Conservation (phyloP, 179 eudicot species). For the Corrigiola litoralis region DNA sequence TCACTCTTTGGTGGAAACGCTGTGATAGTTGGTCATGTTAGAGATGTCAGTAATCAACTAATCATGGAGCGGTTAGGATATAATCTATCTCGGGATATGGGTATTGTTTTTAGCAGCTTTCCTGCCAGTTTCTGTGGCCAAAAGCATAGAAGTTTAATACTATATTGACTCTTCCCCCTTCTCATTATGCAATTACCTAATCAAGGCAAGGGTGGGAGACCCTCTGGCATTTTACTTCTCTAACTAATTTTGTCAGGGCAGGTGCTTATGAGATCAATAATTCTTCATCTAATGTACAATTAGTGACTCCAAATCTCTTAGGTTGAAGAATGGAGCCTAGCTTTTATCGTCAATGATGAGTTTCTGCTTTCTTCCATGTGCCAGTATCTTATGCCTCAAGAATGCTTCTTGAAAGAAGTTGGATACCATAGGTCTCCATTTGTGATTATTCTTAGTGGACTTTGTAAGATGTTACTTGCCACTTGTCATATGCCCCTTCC, state of each 20-base stretch:
- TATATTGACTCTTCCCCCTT: neutral
- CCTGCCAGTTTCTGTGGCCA: constrained; percentile 12
- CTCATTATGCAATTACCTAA: constrained; percentile 8
- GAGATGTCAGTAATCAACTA: constrained; percentile 8
- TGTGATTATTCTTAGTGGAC: neutral
- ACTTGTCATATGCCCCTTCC: neutral
- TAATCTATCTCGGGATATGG: constrained; percentile 8
- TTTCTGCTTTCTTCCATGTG: neutral
- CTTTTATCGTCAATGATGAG: constrained; percentile 3
- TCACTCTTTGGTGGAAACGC: constrained; percentile 1
- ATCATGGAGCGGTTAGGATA: neutral
- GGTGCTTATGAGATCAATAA: neutral
- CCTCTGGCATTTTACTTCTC: neutral
- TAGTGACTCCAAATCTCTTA: constrained; percentile 8
- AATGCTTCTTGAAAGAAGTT: neutral
- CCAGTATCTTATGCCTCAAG: neutral
- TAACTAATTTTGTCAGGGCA: constrained; percentile 4
- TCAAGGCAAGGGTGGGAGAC: constrained; percentile 3
- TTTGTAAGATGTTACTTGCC: neutral
- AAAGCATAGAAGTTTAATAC: constrained; percentile 3
- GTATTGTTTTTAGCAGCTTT: constrained; percentile 2
- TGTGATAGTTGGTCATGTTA: constrained; percentile 6
- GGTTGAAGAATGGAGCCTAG: constrained; percentile 5
- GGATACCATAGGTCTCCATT: neutral
- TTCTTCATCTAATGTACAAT: neutral